These are phyloP conservation scores for Helianthus annuus DNA, from an alignment of 129 eudicot species.

Conservation along the genomic window DNA sequence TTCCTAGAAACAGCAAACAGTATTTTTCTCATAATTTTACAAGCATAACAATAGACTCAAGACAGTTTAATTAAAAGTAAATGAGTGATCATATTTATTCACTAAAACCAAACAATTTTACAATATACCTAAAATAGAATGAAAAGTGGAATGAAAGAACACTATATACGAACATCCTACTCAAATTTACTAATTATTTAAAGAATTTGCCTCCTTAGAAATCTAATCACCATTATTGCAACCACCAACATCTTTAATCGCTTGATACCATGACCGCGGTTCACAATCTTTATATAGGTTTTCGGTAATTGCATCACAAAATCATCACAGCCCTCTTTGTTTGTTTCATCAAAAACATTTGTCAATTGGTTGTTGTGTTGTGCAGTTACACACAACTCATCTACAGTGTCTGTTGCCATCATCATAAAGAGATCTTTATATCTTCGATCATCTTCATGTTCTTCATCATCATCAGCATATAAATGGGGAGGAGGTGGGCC, in stretches of 20 bases:
- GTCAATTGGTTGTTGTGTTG: neutral
- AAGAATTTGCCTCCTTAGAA: conserved; percentile 11
- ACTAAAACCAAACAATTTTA: neutral
- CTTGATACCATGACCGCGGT: neutral
- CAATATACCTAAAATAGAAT: neutral
- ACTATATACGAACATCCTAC: neutral
- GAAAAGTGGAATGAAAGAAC: neutral
- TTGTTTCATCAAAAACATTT: neutral
- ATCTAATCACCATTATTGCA: neutral
- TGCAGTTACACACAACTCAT: conserved; percentile 5
- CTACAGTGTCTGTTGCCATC: neutral
- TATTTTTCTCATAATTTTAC: too few species aligned
- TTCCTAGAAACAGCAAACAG: too few species aligned
- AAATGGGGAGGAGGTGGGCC: conserved; percentile 32
- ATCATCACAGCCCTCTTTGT: neutral
- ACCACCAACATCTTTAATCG: conserved; percentile 2
- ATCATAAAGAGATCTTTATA: neutral
- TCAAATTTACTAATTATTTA: neutral
- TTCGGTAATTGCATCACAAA: neutral
- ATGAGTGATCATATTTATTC: neutral
- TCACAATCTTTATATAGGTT: neutral
- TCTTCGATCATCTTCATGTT: neutral
- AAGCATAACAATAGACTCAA: too few species aligned
- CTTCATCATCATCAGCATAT: conserved; percentile 17
- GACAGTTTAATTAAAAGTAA: too few species aligned